phyloP scores from a whole-genome alignment of 495 filamentous ascomycete species.

The Hypoxylon subgilvum region DNA sequence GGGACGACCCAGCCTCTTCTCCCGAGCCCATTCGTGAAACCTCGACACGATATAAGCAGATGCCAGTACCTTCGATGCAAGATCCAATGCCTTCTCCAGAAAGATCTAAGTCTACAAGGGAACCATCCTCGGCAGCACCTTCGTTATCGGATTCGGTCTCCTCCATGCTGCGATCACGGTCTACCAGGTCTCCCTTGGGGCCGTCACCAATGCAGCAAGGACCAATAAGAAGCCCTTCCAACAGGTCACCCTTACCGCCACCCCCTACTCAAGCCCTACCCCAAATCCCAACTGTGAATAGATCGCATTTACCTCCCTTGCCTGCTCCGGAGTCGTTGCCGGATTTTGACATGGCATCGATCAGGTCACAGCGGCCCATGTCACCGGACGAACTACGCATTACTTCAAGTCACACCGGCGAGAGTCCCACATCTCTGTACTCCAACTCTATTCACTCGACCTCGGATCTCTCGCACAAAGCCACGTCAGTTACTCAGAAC shows the following conservation, averaged over 20 bases:
- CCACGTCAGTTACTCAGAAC: slow-evolving; percentile 37
- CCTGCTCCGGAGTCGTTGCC: slow-evolving; percentile 23
- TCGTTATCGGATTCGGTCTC: slow-evolving; percentile 41
- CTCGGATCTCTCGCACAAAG: slow-evolving; percentile 38
- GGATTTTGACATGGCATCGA: slow-evolving; percentile 32
- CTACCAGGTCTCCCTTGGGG: slow-evolving; percentile 34
- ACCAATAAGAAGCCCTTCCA: slow-evolving; percentile 25
- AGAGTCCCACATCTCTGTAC: slow-evolving; percentile 32
- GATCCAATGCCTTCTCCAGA: slow-evolving; percentile 34
- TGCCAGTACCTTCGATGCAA: slow-evolving; percentile 19
- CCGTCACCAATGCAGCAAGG: slow-evolving; percentile 31
- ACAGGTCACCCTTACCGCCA: slow-evolving; percentile 30
- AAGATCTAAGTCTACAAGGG: slow-evolving; percentile 32
- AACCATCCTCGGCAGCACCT: slow-evolving; percentile 16
- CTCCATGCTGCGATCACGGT: slow-evolving; percentile 37
- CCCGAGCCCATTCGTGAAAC: slow-evolving; percentile 30
- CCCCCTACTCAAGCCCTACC: slow-evolving; percentile 11
- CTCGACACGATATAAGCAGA: slow-evolving; percentile 22
- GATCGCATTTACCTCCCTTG: slow-evolving; percentile 34
- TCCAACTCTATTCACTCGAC: slow-evolving; percentile 36
- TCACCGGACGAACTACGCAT: slow-evolving; percentile 37
- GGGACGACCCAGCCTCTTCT: slow-evolving; percentile 37
- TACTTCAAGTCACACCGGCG: slow-evolving; percentile 17
- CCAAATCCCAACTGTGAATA: slow-evolving; percentile 5
- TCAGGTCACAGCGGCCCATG: slow-evolving; percentile 22